phyloP scores from a whole-genome alignment of 352 stramenopile genomes.

The Aphanomyces astaci region DNA sequence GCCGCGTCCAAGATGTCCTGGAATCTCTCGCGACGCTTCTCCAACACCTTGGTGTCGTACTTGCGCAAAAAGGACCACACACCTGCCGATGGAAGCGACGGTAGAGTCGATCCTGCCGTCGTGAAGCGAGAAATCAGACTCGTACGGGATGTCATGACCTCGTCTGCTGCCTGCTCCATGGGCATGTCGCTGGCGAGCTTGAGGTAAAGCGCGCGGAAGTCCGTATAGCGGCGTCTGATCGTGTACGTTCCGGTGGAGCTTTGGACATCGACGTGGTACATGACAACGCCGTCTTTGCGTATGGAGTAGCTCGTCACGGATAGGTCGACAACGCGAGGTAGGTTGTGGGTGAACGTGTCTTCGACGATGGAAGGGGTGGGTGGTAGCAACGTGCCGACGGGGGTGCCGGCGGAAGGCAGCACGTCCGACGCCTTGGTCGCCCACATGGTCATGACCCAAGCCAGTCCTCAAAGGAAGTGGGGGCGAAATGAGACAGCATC shows the following conservation, averaged over 20 bases:
- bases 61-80: conserved; percentile 79
- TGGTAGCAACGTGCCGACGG: not conserved
- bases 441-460: not conserved
- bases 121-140: conserved; percentile 18
- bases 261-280: conserved; percentile 86
- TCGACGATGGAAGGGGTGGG: not conserved
- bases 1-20: conserved; percentile 74
- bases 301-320: conserved; percentile 44
- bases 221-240: conserved; percentile 68
- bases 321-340: conserved; percentile 9
- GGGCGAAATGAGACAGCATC: too few relatives aligned
- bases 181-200: conserved; percentile 50
- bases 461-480: too few relatives aligned
- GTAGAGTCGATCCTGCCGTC: conserved; percentile 32
- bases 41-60: conserved; percentile 65
- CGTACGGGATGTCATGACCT: not conserved
- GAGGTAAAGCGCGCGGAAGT: conserved; percentile 70
- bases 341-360: not conserved
- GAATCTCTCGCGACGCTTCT: conserved; percentile 74
- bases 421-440: not conserved
- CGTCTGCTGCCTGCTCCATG: not conserved
- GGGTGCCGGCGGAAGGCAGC: not conserved
- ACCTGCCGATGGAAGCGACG: conserved; percentile 58
- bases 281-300: conserved; percentile 52
- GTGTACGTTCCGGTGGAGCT: conserved; percentile 76